Conservation (phyloP, 2,329 filamentous ascomycete species). For the Paracorniculantispora psalliotae region DNA sequence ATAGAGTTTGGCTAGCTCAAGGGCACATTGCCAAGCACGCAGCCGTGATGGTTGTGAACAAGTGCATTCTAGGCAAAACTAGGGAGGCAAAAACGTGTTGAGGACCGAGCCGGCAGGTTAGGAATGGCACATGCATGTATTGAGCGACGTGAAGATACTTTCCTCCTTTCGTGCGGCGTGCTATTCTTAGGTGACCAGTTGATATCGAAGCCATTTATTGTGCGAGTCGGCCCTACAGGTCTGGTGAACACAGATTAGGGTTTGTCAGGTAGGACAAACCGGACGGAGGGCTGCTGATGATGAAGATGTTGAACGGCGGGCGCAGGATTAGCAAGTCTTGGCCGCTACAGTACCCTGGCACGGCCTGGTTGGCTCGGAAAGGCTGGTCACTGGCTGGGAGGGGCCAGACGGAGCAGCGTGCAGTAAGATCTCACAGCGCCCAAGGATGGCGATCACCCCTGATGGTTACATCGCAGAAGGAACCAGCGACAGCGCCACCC, state of each 20-base stretch:
- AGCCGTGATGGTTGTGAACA: neutral
- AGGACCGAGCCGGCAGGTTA: constrained; percentile 2
- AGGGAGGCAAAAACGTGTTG: neutral
- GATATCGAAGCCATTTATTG: neutral
- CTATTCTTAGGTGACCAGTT: neutral
- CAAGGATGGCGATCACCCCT: constrained; percentile 15
- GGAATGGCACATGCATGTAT: neutral
- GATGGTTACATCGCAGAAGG: constrained; percentile 24
- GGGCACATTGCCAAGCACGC: neutral
- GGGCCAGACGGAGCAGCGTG: neutral
- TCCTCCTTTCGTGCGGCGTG: neutral
- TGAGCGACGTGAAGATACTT: neutral
- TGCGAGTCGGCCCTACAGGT: neutral
- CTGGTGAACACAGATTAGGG: neutral
- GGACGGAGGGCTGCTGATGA: neutral
- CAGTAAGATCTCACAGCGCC: constrained; percentile 10
- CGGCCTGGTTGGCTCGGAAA: neutral
- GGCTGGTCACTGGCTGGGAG: neutral
- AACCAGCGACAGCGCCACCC: constrained; percentile 16
- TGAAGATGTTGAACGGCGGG: neutral
- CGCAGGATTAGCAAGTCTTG: neutral
- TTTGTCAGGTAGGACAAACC: neutral
- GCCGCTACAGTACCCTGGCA: neutral
- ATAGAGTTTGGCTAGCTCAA: constrained; percentile 4
- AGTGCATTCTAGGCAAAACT: neutral